Conservation (phyloP, 2,329 filamentous ascomycete genomes). For the Fusarium papillatum region DNA sequence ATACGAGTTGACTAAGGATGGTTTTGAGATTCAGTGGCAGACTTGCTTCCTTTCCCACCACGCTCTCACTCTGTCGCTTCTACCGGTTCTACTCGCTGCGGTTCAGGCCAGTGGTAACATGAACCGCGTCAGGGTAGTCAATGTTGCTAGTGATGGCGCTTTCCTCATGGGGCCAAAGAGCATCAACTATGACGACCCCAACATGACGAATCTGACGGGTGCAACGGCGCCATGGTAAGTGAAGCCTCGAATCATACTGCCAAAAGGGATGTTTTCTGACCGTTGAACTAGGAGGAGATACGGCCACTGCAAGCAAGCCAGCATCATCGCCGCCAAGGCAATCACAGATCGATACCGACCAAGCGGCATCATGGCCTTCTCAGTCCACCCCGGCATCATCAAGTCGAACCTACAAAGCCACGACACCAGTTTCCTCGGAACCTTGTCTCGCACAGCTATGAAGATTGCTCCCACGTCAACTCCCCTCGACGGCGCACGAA, state of each 20-base stretch:
- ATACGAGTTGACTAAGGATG: constrained; percentile 36
- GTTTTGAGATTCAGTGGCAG: constrained; percentile 40
- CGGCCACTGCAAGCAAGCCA: constrained; percentile 39
- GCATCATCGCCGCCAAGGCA: constrained; percentile 33
- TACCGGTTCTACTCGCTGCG: constrained; percentile 29
- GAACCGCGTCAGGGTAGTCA: constrained; percentile 39
- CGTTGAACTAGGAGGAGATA: constrained; percentile 28
- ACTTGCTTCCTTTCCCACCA: constrained; percentile 39
- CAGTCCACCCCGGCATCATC: constrained; percentile 40
- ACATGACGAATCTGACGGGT: constrained; percentile 33
- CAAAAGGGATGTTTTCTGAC: neutral
- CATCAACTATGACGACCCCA: constrained; percentile 40
- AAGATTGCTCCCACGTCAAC: constrained; percentile 27
- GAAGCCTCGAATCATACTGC: fast-evolving
- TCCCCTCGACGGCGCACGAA: constrained; percentile 36
- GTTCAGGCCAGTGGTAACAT: constrained; percentile 17
- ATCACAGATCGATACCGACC: constrained; percentile 35
- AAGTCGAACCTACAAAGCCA: constrained; percentile 34
- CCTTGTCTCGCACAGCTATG: constrained; percentile 24
- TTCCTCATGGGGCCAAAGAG: constrained; percentile 26
- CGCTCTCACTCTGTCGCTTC: constrained; percentile 29
- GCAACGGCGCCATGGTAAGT: constrained; percentile 32
- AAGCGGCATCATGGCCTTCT: constrained; percentile 40
- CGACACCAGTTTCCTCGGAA: constrained; percentile 28
- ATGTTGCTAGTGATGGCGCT: constrained; percentile 41